phyloP scores from a whole-genome alignment of 805 yeast species.

The Nakazawaea wickerhamii region DNA sequence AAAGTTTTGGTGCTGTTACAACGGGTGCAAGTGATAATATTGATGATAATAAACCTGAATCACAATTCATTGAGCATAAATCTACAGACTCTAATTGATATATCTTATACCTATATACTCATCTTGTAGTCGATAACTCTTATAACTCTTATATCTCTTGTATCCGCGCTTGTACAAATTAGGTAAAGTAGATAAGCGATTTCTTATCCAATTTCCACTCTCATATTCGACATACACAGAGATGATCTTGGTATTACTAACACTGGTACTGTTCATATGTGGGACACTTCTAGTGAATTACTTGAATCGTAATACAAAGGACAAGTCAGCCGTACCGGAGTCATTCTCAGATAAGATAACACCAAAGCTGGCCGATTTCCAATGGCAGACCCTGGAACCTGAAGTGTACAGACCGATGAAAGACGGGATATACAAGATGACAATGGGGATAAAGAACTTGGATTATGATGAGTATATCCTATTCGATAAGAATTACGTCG shows the following conservation, averaged over 20 bases:
- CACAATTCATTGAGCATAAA: slow-evolving; percentile 1
- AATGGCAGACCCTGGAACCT: slow-evolving; percentile 41
- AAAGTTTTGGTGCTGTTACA: slow-evolving; percentile 1
- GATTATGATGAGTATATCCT: slow-evolving; percentile 52
- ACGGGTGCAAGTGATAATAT: not conserved
- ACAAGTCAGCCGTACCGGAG: not conserved
- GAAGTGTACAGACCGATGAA: slow-evolving; percentile 41
- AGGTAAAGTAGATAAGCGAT: no score
- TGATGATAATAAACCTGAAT: slow-evolving; percentile 6
- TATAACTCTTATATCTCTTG: no score
- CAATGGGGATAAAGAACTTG: slow-evolving; percentile 53
- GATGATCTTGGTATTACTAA: no score
- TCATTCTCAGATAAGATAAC: slow-evolving; percentile 14
- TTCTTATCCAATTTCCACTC: no score
- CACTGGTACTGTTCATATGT: no score
- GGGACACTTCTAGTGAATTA: no score
- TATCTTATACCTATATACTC: no score
- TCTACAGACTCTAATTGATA: not conserved
- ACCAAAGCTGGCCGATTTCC: slow-evolving; percentile 31
- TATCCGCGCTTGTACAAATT: no score
- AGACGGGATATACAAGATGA: slow-evolving; percentile 46
- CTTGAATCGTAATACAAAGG: no score
- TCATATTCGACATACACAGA: no score
- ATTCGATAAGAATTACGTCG: slow-evolving; percentile 55
- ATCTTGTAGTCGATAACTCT: no score